Conservation (phyloP, 441 rosid genomes). For the Bocquillonia castaneifolia region DNA sequence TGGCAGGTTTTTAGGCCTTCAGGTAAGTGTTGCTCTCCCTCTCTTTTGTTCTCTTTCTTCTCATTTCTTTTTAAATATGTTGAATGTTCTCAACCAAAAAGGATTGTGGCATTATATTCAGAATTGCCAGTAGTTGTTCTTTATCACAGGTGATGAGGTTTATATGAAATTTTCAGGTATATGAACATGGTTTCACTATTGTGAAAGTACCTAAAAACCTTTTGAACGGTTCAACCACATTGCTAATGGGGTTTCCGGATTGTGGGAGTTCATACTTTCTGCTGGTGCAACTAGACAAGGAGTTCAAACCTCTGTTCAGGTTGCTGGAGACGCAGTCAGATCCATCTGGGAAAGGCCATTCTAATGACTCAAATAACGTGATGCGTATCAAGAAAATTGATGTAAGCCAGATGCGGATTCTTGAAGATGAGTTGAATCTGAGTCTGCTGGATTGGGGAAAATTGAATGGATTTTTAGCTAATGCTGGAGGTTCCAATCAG, state of each 20-base stretch:
- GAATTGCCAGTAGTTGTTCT: background rate
- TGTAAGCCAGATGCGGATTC: conserved; percentile 74
- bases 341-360: conserved; percentile 48
- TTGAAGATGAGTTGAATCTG: conserved; percentile 74
- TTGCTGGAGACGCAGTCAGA: conserved; percentile 63
- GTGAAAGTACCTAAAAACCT: conserved; percentile 70
- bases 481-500: conserved; percentile 42
- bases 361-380: conserved; percentile 51
- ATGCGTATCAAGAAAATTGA: conserved; percentile 68
- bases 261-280: conserved; percentile 81
- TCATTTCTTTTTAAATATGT: conserved; percentile 2
- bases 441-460: conserved; percentile 55
- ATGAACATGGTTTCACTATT: conserved; percentile 65
- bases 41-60: background rate
- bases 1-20: conserved; percentile 92
- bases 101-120: background rate
- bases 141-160: conserved; percentile 19
- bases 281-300: conserved; percentile 87
- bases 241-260: conserved; percentile 91
- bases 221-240: conserved; percentile 48
- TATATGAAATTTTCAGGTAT: conserved; percentile 55
- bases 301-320: conserved; percentile 82
- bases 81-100: background rate
- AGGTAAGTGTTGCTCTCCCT: conserved; percentile 39
- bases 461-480: conserved; percentile 44